Evolutionary conservation across 768 basidiomycete genomes (phyloP).

Genomic region (Phlebiopsis gigantea): DNA sequence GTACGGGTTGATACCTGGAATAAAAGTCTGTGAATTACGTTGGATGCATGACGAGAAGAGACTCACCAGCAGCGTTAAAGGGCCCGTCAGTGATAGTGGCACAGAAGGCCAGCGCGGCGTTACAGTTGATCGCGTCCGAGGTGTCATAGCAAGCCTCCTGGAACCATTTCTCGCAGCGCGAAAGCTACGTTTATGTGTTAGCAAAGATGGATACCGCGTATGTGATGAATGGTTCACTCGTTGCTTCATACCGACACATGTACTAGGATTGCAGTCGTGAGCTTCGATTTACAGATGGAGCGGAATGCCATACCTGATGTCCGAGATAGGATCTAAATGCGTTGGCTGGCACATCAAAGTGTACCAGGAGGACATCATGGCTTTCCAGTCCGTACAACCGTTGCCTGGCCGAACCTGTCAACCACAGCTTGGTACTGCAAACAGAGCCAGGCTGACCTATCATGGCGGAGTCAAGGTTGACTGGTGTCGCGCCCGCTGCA

Average conservation of each 20-base stretch:
- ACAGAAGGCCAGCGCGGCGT: conserved; percentile 36
- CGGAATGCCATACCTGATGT: conserved; percentile 33
- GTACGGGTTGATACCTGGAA: conserved; percentile 49
- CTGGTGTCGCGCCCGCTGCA: conserved; percentile 42
- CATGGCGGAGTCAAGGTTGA: conserved; percentile 45
- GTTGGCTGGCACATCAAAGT: conserved; percentile 49
- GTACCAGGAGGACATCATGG: conserved; percentile 36
- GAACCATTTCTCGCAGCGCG: conserved; percentile 37
- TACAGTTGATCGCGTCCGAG: conserved; percentile 37
- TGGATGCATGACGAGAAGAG: conserved; percentile 24
- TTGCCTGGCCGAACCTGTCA: conserved; percentile 42
- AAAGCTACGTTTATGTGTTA: conserved; percentile 32
- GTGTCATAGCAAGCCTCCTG: conserved; percentile 34
- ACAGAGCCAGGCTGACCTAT: conserved; percentile 38
- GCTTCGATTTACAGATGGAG: background rate
- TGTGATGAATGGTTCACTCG: conserved; percentile 22
- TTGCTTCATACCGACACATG: conserved; percentile 27
- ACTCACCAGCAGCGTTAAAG: conserved; percentile 26
- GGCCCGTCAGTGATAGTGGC: conserved; percentile 15
- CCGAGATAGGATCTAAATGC: conserved; percentile 40
- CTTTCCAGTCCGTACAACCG: conserved; percentile 35
- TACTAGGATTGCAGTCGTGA: conserved; percentile 6
- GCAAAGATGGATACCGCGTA: conserved; percentile 10
- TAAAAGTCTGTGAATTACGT: conserved; percentile 37
- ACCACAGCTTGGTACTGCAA: too few species aligned